Conservation (phyloP, 345 rosid species). For the Pistacia vera region DNA sequence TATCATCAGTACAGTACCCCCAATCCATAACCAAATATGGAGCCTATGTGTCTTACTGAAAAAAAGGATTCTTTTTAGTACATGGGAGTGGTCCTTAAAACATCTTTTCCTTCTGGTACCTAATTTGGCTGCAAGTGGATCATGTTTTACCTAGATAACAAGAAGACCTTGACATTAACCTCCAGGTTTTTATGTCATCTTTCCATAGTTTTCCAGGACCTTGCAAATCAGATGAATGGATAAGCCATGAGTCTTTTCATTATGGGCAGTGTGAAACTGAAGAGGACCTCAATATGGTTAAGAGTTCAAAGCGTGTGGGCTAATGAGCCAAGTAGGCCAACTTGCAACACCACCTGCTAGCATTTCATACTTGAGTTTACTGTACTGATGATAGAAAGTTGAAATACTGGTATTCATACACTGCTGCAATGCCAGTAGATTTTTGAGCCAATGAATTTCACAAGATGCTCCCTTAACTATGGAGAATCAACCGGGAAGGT, state of each 20-base stretch:
- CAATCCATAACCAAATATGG: background rate
- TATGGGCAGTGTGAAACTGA: conserved; percentile 22
- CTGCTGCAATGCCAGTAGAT: background rate
- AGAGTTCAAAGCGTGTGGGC: conserved; percentile 12
- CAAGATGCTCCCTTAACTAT: too few species aligned
- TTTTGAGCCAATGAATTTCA: too few species aligned
- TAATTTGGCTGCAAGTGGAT: conserved; percentile 18
- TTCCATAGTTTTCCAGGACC: background rate
- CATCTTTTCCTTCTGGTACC: background rate
- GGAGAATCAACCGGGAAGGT: too few species aligned
- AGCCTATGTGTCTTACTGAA: conserved; percentile 1
- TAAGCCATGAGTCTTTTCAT: conserved; percentile 14
- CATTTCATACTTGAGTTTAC: conserved; percentile 10
- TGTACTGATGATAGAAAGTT: conserved; percentile 7
- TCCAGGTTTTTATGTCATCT: background rate
- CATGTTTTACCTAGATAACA: conserved; percentile 7
- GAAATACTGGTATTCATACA: background rate
- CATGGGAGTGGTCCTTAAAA: conserved; percentile 20
- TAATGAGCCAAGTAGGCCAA: conserved; percentile 18
- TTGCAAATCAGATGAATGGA: conserved; percentile 14
- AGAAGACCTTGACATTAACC: background rate
- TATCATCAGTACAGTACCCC: background rate
- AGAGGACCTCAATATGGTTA: background rate
- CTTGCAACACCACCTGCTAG: conserved; percentile 6
- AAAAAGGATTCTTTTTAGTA: background rate